Percentiles rank a stretch among this genome's conserved stretches.
phyloP scores from a whole-genome alignment of 768 basidiomycete species.

The Leccinum aurantiacum region DNA sequence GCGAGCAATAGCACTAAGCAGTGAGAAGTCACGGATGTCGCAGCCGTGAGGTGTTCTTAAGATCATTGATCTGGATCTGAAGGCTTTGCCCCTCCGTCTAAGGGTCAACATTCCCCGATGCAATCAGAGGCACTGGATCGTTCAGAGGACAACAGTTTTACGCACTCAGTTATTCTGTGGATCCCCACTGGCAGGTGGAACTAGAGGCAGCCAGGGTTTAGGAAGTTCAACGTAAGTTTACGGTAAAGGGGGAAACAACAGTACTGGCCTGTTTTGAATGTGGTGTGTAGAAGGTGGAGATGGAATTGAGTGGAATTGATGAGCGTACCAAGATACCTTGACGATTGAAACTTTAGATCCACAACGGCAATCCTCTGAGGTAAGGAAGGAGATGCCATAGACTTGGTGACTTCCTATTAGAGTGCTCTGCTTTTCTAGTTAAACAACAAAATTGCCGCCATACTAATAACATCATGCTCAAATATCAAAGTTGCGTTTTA shows the following conservation, averaged over 20 bases:
- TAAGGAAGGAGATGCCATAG: not conserved
- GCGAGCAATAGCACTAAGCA: conserved; percentile 86
- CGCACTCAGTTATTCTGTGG: conserved; percentile 41
- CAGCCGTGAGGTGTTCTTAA: conserved; percentile 37
- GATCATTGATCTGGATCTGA: not conserved
- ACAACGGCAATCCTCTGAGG: not conserved
- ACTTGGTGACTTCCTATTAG: no score
- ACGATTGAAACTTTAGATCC: not conserved
- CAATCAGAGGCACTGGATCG: conserved; percentile 34
- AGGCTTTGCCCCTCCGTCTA: not conserved
- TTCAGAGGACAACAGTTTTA: conserved; percentile 45
- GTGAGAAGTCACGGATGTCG: conserved; percentile 88
- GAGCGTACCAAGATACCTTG: not conserved
- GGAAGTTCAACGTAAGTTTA: not conserved
- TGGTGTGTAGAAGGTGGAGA: not conserved
- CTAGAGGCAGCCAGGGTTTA: not conserved
- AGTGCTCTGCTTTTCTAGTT: no score
- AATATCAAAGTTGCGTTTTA: not conserved
- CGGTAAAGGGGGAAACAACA: not conserved
- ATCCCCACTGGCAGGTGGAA: conserved; percentile 51
- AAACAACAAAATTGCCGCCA: no score
- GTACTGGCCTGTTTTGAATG: not conserved
- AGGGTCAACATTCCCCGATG: conserved; percentile 36
- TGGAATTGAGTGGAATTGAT: not conserved
- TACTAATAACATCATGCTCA: not conserved